Evolutionary conservation across 495 filamentous ascomycete species (phyloP), one percentile per base, ranked within the genome.

Genomic region (Penicillium pancosmium): DNA sequence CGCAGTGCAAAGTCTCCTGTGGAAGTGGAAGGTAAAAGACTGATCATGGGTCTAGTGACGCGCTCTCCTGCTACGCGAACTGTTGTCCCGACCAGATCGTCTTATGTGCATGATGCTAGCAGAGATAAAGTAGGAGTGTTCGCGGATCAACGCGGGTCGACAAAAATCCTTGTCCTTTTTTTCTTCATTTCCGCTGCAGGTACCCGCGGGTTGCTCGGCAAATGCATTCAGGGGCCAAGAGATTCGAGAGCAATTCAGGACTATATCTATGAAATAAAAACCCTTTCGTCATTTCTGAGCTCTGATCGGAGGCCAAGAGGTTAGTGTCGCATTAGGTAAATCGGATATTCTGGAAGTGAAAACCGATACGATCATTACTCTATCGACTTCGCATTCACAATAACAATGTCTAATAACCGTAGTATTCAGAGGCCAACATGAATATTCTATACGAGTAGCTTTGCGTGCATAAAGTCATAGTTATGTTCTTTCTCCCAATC

Each of bases 101-200:
- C 41, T 21, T 21, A 5, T 19, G 3, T 46, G 41, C 15, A 46
- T 46, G 18, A 10, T 46, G 15, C 41, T 46, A 46, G 16, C 41
- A 46, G 23, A n/a, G 18, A 21, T 16, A 9, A 46, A 46, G 41
- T 46, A 16, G 46, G n/a, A 27, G 46, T 11, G 19, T 48, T 48
- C 23, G 46, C 46, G 46, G 46, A 48, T 48, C 21, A n/a, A 27
- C 23, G 46, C 21, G 18, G 46, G n/a, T 48, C 46, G 46, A 48
- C 8, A 48, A n/a, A 43, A 19, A 4, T 44, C 16, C 5, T 44
- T 16, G 16, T 27, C 9, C n/a, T n/a, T 46, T 46, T 46, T 19
- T 27, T 48, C 9, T 25, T 27, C 19, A 48, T 27, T 48, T 19
- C 21, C 41, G 15, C 11, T 27, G 21, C 21, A 48, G 21, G 23